Evolutionary conservation across 2,329 filamentous ascomycete species (phyloP).

Genomic region (Aspergillus quadricinctus): DNA sequence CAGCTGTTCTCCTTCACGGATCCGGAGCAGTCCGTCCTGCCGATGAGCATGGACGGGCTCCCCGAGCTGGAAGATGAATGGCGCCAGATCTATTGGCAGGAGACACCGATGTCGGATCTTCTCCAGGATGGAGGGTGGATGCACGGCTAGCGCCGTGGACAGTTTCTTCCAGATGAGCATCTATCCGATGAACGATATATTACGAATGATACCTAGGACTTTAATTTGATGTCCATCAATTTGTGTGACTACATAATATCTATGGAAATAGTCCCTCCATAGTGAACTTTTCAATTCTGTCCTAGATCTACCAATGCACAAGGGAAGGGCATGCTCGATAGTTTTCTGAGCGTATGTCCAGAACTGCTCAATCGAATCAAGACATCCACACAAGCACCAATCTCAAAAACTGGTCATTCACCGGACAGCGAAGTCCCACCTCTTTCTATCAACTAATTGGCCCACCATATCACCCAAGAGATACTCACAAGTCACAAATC

Average conservation of each 20-base stretch:
- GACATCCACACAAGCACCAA: not conserved
- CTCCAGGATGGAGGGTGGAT: constrained; percentile 40
- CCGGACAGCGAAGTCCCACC: constrained; percentile 1
- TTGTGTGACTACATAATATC: not conserved
- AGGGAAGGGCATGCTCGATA: not conserved
- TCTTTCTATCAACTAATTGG: not conserved
- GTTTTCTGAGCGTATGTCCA: not conserved
- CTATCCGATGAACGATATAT: not conserved
- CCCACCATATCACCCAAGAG: not conserved
- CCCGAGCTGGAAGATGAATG: constrained; percentile 42
- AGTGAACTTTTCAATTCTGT: not conserved
- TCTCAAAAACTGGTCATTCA: not conserved
- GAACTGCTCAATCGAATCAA: not conserved
- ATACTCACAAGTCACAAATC: not conserved
- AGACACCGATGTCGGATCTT: constrained; percentile 39
- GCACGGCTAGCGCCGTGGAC: not conserved
- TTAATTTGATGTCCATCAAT: not conserved
- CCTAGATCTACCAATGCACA: not conserved
- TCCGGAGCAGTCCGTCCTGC: constrained; percentile 32
- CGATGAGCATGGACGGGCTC: constrained; percentile 35
- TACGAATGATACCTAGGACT: not conserved
- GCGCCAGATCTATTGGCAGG: constrained; percentile 44
- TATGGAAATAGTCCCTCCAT: not conserved
- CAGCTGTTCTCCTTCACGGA: constrained; percentile 40
- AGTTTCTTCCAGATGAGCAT: no score